Evolutionary conservation across 345 rosid species (phyloP).

Genomic region (Lumnitzera racemosa): DNA sequence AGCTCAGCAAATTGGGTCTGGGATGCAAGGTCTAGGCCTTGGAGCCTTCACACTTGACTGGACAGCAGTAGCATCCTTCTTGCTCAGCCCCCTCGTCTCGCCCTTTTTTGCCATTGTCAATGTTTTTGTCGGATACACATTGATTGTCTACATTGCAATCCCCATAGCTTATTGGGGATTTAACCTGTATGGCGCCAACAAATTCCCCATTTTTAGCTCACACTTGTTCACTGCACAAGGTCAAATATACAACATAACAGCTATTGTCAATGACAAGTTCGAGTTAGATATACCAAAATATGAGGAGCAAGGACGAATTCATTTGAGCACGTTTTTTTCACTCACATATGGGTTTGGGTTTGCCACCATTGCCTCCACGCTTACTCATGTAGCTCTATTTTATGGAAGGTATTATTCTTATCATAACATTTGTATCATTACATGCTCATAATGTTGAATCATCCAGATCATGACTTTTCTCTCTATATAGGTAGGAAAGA

Average conservation of each 20-base stretch:
- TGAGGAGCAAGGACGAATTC: conserved; percentile 11
- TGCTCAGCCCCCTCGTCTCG: conserved; percentile 12
- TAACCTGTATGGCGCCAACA: conserved; percentile 3
- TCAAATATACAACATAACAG: conserved; percentile 10
- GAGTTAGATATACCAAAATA: conserved; percentile 9
- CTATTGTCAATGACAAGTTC: conserved; percentile 11
- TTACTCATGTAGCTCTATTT: conserved; percentile 15
- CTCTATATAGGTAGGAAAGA: too few species aligned
- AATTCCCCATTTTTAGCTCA: conserved; percentile 14
- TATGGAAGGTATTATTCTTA: conserved; percentile 9
- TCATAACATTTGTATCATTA: too few species aligned
- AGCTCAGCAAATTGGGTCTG: conserved; percentile 15
- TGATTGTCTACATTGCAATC: conserved; percentile 3
- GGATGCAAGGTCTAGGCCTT: conserved; percentile 15
- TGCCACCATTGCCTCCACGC: conserved; percentile 16
- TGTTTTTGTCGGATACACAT: conserved; percentile 6
- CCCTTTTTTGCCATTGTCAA: conserved; percentile 16
- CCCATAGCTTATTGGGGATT: conserved; percentile 14
- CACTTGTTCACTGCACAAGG: conserved; percentile 12
- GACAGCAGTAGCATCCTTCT: conserved; percentile 12
- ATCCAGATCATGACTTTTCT: too few species aligned
- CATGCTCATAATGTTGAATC: too few species aligned
- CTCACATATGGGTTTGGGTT: conserved; percentile 17
- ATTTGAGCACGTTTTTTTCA: conserved; percentile 16
- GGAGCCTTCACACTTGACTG: conserved; percentile 14